Evolutionary conservation across 2,329 filamentous ascomycete genomes (phyloP).

Genomic region (Neodidymelliopsis sp.): DNA sequence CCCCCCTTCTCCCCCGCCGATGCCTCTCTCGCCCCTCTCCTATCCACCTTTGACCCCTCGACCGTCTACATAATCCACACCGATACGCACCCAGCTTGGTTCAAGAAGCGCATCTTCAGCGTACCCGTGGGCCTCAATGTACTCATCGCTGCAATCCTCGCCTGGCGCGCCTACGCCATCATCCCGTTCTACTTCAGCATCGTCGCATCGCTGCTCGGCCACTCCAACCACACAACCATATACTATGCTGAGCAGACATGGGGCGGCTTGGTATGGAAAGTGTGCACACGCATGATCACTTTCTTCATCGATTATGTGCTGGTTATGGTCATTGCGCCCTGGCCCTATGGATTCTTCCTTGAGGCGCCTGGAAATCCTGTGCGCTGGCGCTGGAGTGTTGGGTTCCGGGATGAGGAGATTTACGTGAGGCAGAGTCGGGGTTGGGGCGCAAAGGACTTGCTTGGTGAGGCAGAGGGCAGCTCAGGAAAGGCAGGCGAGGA

Average conservation of each 20-base stretch:
- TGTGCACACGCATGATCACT: conserved; percentile 67
- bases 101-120: conserved; percentile 84
- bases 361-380: conserved; percentile 71
- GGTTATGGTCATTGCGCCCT: conserved; percentile 54
- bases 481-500: conserved; percentile 59
- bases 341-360: conserved; percentile 62
- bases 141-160: conserved; percentile 68
- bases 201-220: conserved; percentile 68
- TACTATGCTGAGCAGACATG: conserved; percentile 61
- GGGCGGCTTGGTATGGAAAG: conserved; percentile 62
- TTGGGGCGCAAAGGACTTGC: conserved; percentile 70
- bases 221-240: conserved; percentile 71
- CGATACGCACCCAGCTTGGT: conserved; percentile 71
- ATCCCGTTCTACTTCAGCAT: conserved; percentile 76
- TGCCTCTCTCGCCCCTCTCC: conserved; percentile 69
- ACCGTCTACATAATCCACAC: conserved; percentile 87
- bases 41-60: conserved; percentile 68
- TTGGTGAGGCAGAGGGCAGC: conserved; percentile 56
- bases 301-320: conserved; percentile 77
- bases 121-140: conserved; percentile 82
- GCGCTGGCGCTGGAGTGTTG: conserved; percentile 75
- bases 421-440: conserved; percentile 78
- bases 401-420: conserved; percentile 81
- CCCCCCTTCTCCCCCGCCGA: conserved; percentile 74
- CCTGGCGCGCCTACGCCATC: conserved; percentile 73